These are phyloP conservation scores for Rhizopogon sp. DNA, from an alignment of 768 basidiomycete species.

Conservation along the genomic window DNA sequence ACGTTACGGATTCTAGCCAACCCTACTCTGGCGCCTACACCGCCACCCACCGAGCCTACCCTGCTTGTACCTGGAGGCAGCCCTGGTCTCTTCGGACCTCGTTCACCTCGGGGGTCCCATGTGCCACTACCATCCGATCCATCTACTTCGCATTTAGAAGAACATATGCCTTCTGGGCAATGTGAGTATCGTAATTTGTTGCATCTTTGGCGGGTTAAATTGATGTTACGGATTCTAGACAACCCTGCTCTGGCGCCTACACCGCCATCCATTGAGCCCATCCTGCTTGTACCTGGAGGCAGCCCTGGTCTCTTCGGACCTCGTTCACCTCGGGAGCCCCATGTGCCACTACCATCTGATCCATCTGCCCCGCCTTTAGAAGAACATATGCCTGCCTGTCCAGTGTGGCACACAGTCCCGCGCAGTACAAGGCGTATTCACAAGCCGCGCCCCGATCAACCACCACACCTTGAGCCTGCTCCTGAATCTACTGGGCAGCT, in stretches of 20 bases:
- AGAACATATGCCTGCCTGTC: conserved; percentile 27
- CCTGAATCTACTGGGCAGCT: conserved; percentile 41
- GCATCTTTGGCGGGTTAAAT: not conserved
- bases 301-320: conserved; percentile 78
- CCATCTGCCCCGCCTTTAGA: conserved; percentile 38
- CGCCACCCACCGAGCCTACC: conserved; percentile 55
- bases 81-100: conserved; percentile 60
- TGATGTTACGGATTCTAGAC: conserved; percentile 34
- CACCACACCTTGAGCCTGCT: conserved; percentile 31
- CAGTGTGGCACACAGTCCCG: conserved; percentile 51
- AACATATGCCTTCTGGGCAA: conserved; percentile 32
- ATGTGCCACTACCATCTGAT: too few relatives aligned
- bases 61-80: conserved; percentile 44
- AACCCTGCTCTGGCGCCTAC: conserved; percentile 45
- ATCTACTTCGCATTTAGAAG: conserved; percentile 38
- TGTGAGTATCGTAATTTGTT: conserved; percentile 37
- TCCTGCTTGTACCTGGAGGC: conserved; percentile 55
- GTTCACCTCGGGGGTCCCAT: conserved; percentile 43
- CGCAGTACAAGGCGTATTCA: conserved; percentile 36
- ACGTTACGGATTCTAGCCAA: conserved; percentile 41
- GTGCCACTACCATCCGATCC: conserved; percentile 40
- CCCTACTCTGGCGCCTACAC: conserved; percentile 50
- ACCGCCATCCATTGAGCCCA: conserved; percentile 30
- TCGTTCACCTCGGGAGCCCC: conserved; percentile 32
- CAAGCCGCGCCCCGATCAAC: conserved; percentile 32